Evolutionary conservation across 2,329 filamentous ascomycete species (phyloP), one percentile per base, ranked within the genome.

Genomic region (Onygenales sp.): DNA sequence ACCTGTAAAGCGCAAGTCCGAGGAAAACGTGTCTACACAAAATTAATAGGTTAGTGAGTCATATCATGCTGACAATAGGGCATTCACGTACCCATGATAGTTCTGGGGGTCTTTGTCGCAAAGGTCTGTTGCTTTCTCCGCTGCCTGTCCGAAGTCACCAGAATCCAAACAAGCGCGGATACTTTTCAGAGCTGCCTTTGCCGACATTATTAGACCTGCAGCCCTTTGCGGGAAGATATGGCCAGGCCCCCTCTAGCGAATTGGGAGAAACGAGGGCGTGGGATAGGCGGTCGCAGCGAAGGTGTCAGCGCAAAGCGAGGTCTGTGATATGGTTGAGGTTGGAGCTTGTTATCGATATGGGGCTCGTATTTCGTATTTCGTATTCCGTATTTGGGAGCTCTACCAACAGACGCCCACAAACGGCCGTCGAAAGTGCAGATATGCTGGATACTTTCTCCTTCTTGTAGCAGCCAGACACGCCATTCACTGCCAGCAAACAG

Each of bases 1-100:
- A 80, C 67, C 90, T 93, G 68, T 95, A 89, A 45, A 86, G 76
- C 2, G 88, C 87, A 67, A 94, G 89, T 2, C 89, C 93, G 14
- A 95, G 75, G 65, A 96, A 94, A n/a, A 97, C 79, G 59, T 88
- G 81, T 31, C 86, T 89, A 56, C 14, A 13, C 17, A 7, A 39
- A 33, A 36, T 60, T 52, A 60, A 57, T 35, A 53, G 11, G 42
- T 46, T 43, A 11, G 39, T 42, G 14, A 5, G 21, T 9, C 32
- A 14, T 48, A 36, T 31, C 11, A 6, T 9, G 7, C 2, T 11
- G 8, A 27, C 11, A 14, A 39, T 41, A 35, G 27, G n/a, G 36
- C 2, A 17, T 41, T 11, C 33, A 67, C 82, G 57, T 74, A 89
- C 80, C 83, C 90, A 69, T 92, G 89, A 70, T 95, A 93, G 68